Evolutionary conservation across 805 yeast genomes (phyloP), one percentile per base, ranked within the genome.

Genomic region (Sporopachydermia lactativora): DNA sequence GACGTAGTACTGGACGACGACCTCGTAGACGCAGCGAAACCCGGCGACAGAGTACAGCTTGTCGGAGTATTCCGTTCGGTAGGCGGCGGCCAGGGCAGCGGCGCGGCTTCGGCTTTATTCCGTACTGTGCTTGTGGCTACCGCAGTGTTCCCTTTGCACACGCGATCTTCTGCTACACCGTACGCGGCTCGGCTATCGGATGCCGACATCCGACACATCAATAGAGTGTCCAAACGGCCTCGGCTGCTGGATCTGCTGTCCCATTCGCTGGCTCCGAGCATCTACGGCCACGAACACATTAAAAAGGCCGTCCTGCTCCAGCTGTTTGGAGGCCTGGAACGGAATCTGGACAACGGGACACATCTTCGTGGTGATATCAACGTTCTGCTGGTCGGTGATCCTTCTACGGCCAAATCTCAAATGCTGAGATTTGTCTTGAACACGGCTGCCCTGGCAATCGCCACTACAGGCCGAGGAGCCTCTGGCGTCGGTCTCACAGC

Each of bases 401-500:
- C 98, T 11, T 85, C 96, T 5, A 92, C 98, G 14, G 97, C 98
- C 17, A 92, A 92, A 60, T 88, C 96, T 3, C 98, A 92, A 64
- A 78, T 92, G 66, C 70, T 92, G 47, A 72, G 97, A 48, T 89
- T 92, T 55, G 97, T 92, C 15, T 68, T 92, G 46, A 92, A 89
- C 57, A 89, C 97, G 1, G 98, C 98, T 1, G 69, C 94, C 1
- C 66, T 92, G 50, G 97, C 97, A 3, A 86, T 92, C 50, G 96
- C 97, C 18, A 92, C 98, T 1, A 92, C 98, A 0, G 98, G 98
- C 66, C 77, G 95, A 59, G 98, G 98, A 47, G 89, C 97, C n/a
- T 88, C 97, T 1, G 98, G 98, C 59, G 98, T 92, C 37, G 98
- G 98, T 84, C 71, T 92, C 53, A 92, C 98, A 0, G 98, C 98